Base-by-base conservation (phyloP, 1,284 basidiomycete genomes). In the Pulchroboletus neoregius region DNA sequence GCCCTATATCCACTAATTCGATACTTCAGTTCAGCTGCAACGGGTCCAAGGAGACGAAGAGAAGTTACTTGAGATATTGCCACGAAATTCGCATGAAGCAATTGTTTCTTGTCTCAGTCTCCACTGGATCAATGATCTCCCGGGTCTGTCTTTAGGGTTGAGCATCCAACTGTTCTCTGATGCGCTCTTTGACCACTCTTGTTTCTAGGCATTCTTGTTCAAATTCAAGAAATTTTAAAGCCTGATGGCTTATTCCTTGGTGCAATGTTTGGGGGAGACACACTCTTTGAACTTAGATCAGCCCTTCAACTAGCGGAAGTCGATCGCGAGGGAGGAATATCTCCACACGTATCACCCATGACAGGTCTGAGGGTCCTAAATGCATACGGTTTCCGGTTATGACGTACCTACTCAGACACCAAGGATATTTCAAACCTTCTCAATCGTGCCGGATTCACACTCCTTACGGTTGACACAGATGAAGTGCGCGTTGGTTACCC, bases 121-220 rank as follows among this genome's bases (percentile, higher is more conserved):
- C 44, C 96, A 99, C 60, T 99, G 96, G 96, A 84, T 97, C 8
- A 99, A 99, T 59, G 96, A 99, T 69, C 78, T 99, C 11, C 95
- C 94, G 50, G 92, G 91, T 89, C 6, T 31, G 48, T 50, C 35
- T 33, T 71, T 50, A n/a, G 26, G 31, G 12, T 27, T 39, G n/a
- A 30, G 13, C 11, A 38, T 16, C 2, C 12, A 27, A 24, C 38
- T 15, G 6, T 13, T 26, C 24, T 27, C 13, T 26, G 16, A 55
- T 6, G 1, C n/a, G 22, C 26, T 36, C 26, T 36, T 40, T n/a
- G 12, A 23, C 5, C n/a, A 36, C 10, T 26, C 23, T 34, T 30
- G 39, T 30, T 39, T 38, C 39, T 33, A 50, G 94, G 93, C n/a
- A 76, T 84, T 0, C 76, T 99, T 22, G 79, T 94, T 10, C 96